Evolutionary conservation across 176 grass and related monocot genomes (phyloP).

Genomic region (Phoenix dactylifera): DNA sequence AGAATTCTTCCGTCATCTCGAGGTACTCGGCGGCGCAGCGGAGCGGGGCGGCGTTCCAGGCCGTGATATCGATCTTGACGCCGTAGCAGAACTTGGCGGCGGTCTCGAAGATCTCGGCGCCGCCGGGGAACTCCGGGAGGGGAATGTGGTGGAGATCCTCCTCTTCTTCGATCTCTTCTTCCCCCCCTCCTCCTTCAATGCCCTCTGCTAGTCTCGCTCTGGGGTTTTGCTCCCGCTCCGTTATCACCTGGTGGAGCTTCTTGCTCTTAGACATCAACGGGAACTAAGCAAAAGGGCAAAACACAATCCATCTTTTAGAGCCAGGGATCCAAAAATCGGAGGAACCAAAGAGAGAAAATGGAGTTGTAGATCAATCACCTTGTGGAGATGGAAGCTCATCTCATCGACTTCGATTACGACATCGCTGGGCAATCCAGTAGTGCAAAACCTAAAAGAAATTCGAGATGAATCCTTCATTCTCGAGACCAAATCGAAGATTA

Average conservation of each 20-base stretch:
- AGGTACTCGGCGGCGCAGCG: conserved; percentile 83
- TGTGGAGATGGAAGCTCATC: conserved; percentile 99
- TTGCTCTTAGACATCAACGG: conserved; percentile 98
- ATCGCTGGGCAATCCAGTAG: conserved; percentile 90
- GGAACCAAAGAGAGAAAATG: neutral
- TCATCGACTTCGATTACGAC: conserved; percentile 89
- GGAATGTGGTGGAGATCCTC: conserved; percentile 56
- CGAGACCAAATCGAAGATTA: neutral
- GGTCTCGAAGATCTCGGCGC: conserved; percentile 67
- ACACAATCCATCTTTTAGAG: neutral
- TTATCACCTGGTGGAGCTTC: conserved; percentile 67
- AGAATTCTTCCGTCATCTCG: conserved; percentile 74
- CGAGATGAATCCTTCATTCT: too few relatives aligned
- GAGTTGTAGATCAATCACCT: conserved; percentile 26
- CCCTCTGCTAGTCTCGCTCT: neutral
- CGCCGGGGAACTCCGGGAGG: conserved; percentile 70
- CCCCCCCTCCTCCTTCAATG: conserved; percentile 13
- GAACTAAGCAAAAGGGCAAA: conserved; percentile 45
- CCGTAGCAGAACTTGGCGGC: conserved; percentile 99
- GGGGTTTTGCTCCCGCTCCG: conserved; percentile 34
- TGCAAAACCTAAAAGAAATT: conserved; percentile 71
- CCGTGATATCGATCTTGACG: conserved; percentile 83
- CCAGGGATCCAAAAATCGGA: neutral
- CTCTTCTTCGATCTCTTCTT: conserved; percentile 39
- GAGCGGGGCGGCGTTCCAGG: conserved; percentile 52